phyloP scores from a whole-genome alignment of 2,329 filamentous ascomycete genomes.

The Xenoacremonium recifei region DNA sequence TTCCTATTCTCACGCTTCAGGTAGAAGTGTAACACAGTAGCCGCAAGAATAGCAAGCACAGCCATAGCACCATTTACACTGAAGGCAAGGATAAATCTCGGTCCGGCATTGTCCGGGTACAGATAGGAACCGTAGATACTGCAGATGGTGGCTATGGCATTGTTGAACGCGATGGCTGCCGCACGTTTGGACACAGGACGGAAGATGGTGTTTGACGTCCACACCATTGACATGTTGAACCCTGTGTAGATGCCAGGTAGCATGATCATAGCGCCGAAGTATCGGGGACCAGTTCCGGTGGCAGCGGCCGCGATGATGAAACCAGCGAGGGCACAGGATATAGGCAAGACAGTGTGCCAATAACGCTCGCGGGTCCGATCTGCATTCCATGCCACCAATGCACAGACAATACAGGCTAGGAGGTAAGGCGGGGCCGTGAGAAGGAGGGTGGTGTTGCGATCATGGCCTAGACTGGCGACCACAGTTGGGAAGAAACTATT shows the following conservation, averaged over 20 bases:
- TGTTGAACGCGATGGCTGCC: constrained; percentile 4
- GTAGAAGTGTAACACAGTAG: too few species aligned
- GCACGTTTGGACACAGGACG: constrained; percentile 2
- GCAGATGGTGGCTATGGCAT: constrained; percentile 1
- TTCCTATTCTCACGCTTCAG: too few species aligned
- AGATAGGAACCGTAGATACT: too few species aligned
- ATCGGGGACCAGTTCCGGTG: background rate
- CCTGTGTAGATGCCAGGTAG: constrained; percentile 3
- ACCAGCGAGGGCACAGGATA: background rate
- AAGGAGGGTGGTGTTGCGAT: too few species aligned
- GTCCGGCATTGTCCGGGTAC: too few species aligned
- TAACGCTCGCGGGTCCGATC: constrained; percentile 45
- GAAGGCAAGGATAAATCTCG: too few species aligned
- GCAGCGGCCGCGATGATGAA: constrained; percentile 4
- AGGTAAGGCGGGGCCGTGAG: too few species aligned
- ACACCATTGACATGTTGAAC: constrained; percentile 6
- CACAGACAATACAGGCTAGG: too few species aligned
- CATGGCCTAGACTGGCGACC: constrained; percentile 10
- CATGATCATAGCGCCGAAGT: constrained; percentile 6
- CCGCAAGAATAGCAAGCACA: too few species aligned
- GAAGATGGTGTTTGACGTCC: constrained; percentile 4
- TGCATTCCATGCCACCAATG: constrained; percentile 40
- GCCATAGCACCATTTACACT: too few species aligned
- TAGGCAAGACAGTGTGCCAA: constrained; percentile 40
- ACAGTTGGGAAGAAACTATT: constrained; percentile 37